Conservation (phyloP, 495 filamentous ascomycete genomes). For the Penicillium arizonense region DNA sequence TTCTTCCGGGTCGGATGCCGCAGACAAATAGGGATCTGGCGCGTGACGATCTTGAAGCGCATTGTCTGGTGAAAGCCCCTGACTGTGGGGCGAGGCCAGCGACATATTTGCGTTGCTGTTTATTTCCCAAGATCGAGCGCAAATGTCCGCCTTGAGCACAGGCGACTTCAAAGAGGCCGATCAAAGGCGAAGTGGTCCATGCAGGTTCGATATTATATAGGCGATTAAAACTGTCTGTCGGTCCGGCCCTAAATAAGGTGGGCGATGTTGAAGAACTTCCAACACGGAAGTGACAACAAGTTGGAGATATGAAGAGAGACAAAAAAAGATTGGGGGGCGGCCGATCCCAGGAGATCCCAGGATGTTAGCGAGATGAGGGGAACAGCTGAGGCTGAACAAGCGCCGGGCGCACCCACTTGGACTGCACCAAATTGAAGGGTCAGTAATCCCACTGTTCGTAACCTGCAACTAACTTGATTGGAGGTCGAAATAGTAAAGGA, state of each 20-base stretch:
- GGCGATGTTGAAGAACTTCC: neutral
- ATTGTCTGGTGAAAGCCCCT: slow-evolving; percentile 19
- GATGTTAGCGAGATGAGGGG: slow-evolving; percentile 8
- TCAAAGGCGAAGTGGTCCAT: neutral
- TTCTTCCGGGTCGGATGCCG: slow-evolving; percentile 40
- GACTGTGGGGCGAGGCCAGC: slow-evolving; percentile 19
- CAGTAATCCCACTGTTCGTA: no score
- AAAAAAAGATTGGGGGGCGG: neutral
- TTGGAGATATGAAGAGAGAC: neutral
- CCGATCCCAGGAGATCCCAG: neutral
- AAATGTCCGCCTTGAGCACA: neutral
- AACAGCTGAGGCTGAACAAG: slow-evolving; percentile 5
- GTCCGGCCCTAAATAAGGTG: neutral
- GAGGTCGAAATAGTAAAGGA: no score
- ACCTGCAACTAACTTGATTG: neutral
- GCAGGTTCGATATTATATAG: neutral
- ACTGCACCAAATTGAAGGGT: no score
- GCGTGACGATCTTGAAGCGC: slow-evolving; percentile 20
- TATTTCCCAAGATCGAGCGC: neutral
- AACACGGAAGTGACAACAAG: neutral
- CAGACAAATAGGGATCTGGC: slow-evolving; percentile 40
- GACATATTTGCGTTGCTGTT: slow-evolving; percentile 19
- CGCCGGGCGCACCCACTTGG: slow-evolving; percentile 8
- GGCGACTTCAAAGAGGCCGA: neutral
- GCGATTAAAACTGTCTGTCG: neutral